Evolutionary conservation across 176 grass and related monocot species (phyloP).

Genomic region (Musa acuminata): DNA sequence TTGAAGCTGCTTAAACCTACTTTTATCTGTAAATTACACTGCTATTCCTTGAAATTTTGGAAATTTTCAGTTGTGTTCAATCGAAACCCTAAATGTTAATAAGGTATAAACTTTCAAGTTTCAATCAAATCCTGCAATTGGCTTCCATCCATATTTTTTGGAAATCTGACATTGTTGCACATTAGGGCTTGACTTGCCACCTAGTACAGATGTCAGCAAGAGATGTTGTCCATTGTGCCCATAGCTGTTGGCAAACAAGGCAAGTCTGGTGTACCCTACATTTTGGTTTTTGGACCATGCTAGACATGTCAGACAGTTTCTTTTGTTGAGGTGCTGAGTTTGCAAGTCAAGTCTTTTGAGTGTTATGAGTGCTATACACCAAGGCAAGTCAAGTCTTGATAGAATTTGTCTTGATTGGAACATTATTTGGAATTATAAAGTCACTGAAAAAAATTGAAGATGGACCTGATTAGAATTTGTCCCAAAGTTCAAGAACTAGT

Average conservation of each 20-base stretch:
- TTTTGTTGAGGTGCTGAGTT: not conserved
- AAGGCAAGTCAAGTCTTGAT: not conserved
- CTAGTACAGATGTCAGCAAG: too few species aligned
- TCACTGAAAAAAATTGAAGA: too few species aligned
- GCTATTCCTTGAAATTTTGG: not conserved
- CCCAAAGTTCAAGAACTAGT: too few species aligned
- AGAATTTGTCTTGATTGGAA: not conserved
- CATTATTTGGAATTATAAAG: not conserved
- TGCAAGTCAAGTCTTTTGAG: not conserved
- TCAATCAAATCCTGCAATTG: not conserved
- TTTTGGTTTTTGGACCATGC: not conserved
- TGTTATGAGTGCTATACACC: too few species aligned
- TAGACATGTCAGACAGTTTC: not conserved
- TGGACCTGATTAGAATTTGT: too few species aligned
- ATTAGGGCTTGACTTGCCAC: not conserved
- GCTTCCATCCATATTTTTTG: not conserved
- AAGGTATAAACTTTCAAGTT: not conserved
- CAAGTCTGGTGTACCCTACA: too few species aligned
- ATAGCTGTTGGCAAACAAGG: too few species aligned
- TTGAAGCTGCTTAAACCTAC: not conserved
- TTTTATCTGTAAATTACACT: not conserved
- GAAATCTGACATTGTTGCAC: not conserved
- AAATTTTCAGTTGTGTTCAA: not conserved
- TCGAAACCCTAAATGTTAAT: not conserved
- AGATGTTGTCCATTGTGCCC: too few species aligned